Percentiles rank a stretch among this genome's conserved stretches.
Evolutionary conservation across 2,329 filamentous ascomycete genomes (phyloP).

Genomic region (Fusarium miscanthi): DNA sequence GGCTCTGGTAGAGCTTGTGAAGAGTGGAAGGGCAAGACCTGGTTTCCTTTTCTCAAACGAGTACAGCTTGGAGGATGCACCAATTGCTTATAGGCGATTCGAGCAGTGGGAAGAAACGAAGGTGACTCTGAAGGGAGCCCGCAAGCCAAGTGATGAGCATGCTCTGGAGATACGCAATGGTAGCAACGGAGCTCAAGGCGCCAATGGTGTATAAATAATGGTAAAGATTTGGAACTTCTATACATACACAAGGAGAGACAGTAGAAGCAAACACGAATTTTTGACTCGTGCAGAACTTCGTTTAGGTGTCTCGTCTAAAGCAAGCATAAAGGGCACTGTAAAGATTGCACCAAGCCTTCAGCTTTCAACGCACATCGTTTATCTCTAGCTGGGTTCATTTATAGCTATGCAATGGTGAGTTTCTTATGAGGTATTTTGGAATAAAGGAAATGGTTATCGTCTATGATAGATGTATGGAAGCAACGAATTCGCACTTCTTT

Average conservation of each 20-base stretch:
- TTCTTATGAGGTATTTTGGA: too few species aligned
- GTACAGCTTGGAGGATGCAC: constrained; percentile 11
- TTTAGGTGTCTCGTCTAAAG: too few species aligned
- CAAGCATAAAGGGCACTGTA: too few species aligned
- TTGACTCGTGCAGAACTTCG: too few species aligned
- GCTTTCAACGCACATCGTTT: too few species aligned
- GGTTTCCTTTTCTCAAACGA: constrained; percentile 15
- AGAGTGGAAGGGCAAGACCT: constrained; percentile 5
- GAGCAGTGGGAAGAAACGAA: constrained; percentile 9
- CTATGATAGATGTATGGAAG: too few species aligned
- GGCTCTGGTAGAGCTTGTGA: background rate
- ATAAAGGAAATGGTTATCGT: too few species aligned
- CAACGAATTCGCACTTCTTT: background rate
- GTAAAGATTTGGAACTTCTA: fast-evolving
- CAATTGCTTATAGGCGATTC: background rate
- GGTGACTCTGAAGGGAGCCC: constrained; percentile 1
- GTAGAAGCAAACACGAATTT: too few species aligned
- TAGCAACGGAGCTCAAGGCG: background rate
- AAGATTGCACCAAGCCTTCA: too few species aligned
- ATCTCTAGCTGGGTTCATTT: too few species aligned
- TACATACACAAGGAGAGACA: fast-evolving
- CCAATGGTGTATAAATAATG: background rate
- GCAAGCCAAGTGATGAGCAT: background rate
- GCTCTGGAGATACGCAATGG: background rate
- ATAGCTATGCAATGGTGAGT: too few species aligned